Evolutionary conservation across 768 basidiomycete genomes (phyloP).

Genomic region (Tricholomella constricta): DNA sequence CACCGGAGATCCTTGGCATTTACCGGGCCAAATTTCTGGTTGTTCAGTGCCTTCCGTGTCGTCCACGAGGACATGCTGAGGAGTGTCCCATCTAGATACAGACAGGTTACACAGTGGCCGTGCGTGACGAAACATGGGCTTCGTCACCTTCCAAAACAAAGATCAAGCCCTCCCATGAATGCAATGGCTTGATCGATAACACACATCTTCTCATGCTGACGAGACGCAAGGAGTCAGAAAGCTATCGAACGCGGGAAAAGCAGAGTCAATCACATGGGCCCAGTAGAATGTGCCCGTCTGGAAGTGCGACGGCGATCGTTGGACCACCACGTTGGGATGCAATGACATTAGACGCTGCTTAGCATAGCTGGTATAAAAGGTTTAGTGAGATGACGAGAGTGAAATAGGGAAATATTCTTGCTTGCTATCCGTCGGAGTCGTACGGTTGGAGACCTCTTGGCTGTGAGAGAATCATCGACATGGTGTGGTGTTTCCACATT

Average conservation of each 20-base stretch:
- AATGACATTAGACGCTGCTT: constrained; percentile 79
- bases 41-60: constrained; percentile 68
- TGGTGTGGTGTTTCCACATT: not conserved
- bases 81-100: constrained; percentile 83
- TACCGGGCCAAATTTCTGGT: constrained; percentile 87
- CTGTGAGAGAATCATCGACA: constrained; percentile 40
- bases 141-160: constrained; percentile 82
- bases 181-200: constrained; percentile 97
- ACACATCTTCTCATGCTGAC: constrained; percentile 94
- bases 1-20: constrained; percentile 13
- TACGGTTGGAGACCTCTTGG: constrained; percentile 93
- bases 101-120: not conserved
- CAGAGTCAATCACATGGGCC: constrained; percentile 77
- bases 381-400: constrained; percentile 11
- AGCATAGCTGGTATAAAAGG: constrained; percentile 58
- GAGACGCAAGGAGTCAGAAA: constrained; percentile 3
- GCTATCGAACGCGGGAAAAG: not conserved
- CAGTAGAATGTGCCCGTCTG: constrained; percentile 98
- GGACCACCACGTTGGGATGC: constrained; percentile 93
- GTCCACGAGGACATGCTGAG: constrained; percentile 89
- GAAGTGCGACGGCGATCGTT: constrained; percentile 96
- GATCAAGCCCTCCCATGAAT: constrained; percentile 96
- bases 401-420: constrained; percentile 36
- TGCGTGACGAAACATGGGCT: not conserved
- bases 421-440: constrained; percentile 94